phyloP scores from a whole-genome alignment of 768 basidiomycete species.

The Cystobasidiopsis lactophilus region DNA sequence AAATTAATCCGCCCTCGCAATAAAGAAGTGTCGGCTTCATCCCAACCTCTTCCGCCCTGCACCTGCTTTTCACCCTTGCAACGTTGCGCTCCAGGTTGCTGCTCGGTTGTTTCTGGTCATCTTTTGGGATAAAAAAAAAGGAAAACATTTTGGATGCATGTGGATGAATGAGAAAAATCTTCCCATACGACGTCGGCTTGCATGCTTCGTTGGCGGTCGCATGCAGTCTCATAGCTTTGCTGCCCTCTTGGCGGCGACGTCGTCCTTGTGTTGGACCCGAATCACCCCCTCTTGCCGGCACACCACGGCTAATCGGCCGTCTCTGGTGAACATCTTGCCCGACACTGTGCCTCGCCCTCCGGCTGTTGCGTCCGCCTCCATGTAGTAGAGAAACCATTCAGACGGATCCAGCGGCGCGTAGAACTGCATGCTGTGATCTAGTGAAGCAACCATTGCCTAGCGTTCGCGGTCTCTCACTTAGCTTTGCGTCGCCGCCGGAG shows the following conservation, averaged over 20 bases:
- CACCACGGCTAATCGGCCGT: constrained; percentile 16
- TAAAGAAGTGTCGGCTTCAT: too few species aligned
- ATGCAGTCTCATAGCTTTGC: background rate
- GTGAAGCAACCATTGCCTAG: constrained; percentile 18
- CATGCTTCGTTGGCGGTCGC: too few species aligned
- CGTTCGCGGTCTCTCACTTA: constrained; percentile 3
- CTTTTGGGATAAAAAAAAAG: too few species aligned
- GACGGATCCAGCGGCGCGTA: constrained; percentile 14
- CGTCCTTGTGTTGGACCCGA: background rate
- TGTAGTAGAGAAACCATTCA: constrained; percentile 17
- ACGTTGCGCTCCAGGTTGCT: too few species aligned
- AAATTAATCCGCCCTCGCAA: too few species aligned
- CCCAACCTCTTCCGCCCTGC: too few species aligned
- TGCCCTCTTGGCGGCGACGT: constrained; percentile 4
- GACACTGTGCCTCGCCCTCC: constrained; percentile 15
- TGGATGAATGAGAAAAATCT: too few species aligned
- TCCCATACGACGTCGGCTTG: too few species aligned
- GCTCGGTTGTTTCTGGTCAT: too few species aligned
- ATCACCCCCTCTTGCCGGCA: constrained; percentile 10
- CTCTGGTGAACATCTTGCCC: constrained; percentile 17
- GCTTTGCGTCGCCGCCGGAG: background rate
- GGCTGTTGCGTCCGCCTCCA: constrained; percentile 11
- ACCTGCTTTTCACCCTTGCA: too few species aligned
- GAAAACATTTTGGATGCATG: too few species aligned
- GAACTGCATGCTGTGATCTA: constrained; percentile 19